Base-by-base conservation (phyloP, 2,329 filamentous ascomycete genomes). In the Fusarium fracticaudum region DNA sequence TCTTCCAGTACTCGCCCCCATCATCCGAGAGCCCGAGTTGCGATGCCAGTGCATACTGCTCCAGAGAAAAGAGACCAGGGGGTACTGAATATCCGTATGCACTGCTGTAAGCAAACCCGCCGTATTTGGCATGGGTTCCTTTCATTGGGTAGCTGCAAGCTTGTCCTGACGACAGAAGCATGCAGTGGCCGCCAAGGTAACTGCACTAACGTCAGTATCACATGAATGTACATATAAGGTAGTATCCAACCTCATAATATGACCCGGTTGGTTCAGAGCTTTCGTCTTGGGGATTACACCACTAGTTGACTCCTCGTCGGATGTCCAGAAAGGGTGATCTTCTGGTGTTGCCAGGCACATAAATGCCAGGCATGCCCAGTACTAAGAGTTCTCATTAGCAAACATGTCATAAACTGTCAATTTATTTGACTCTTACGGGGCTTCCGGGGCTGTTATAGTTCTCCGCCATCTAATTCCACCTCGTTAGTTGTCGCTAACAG, bases 81-180 rank as follows among this genome's bases (percentile, higher is more conserved):
- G 93, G 92, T 0, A 95, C 93, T 0, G 91, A 93, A 83, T 95
- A 95, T 26, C 87, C 92, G 80, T 93, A 95, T 1, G 91, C 89
- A 60, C 91, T 91, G 78, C 90, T 93, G 82, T 95, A 95, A 11
- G 92, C 92, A 79, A 95, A 95, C 68, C 90, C 89, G 53, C 93
- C 93, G 81, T 95, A 95, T 79, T 95, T 95, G 70, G 93, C 92
- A 80, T 95, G 93, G 0, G 93, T 94, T 61, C 92, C 93, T 81
- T 93, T 93, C 86, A 95, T 91, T 1, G 93, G 91, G 79, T 95
- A 95, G 80, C 93, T 91, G 81, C 93, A 95, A n/a, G 91, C 91
- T 80, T 96, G 93, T 3, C 93, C 93, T 1, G 91, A 93, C 8
- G 90, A 92, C 13, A 95, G 87, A 31, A 95, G 86, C 86, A 95